Percentiles rank a stretch among this genome's conserved stretches.
Evolutionary conservation across 176 grass and related monocot species (phyloP).

Genomic region (Cymbopogon citratus): DNA sequence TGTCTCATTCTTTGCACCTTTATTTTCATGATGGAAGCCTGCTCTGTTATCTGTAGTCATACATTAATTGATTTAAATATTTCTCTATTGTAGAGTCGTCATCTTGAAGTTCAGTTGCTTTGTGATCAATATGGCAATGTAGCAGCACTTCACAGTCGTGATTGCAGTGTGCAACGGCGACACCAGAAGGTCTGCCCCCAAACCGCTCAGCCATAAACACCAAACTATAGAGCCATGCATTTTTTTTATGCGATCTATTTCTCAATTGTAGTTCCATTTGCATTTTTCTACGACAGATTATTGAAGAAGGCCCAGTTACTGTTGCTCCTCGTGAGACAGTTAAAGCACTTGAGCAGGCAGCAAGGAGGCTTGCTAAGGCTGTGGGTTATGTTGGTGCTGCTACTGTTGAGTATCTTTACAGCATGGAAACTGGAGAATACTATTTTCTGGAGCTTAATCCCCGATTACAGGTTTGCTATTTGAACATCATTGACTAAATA

Average conservation of each 20-base stretch:
- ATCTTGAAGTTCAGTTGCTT: slow-evolving; percentile 97
- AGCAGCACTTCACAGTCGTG: slow-evolving; percentile 94
- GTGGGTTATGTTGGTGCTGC: slow-evolving; percentile 96
- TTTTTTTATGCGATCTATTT: slow-evolving; percentile 1
- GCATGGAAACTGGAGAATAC: slow-evolving; percentile 98
- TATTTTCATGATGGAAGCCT: slow-evolving; percentile 8
- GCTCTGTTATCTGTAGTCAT: background rate
- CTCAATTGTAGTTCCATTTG: background rate
- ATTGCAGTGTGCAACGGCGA: slow-evolving; percentile 96
- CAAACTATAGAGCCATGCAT: slow-evolving; percentile 5
- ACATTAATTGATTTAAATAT: background rate
- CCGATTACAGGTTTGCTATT: slow-evolving; percentile 56
- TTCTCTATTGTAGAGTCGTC: slow-evolving; percentile 70
- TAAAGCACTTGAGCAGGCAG: slow-evolving; percentile 90
- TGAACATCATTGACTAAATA: slow-evolving; percentile 19
- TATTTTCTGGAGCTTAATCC: slow-evolving; percentile 99
- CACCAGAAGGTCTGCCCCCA: slow-evolving; percentile 73
- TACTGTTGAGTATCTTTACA: slow-evolving; percentile 98
- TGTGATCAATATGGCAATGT: slow-evolving; percentile 95
- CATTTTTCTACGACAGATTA: slow-evolving; percentile 55
- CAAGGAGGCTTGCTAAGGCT: slow-evolving; percentile 90
- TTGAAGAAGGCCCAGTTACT: slow-evolving; percentile 94
- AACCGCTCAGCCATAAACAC: background rate
- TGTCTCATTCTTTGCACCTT: background rate
- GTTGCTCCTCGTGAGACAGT: slow-evolving; percentile 79